These are phyloP conservation scores for Neurospora sp. DNA, from an alignment of 495 filamentous ascomycete species.

Conservation along the genomic window DNA sequence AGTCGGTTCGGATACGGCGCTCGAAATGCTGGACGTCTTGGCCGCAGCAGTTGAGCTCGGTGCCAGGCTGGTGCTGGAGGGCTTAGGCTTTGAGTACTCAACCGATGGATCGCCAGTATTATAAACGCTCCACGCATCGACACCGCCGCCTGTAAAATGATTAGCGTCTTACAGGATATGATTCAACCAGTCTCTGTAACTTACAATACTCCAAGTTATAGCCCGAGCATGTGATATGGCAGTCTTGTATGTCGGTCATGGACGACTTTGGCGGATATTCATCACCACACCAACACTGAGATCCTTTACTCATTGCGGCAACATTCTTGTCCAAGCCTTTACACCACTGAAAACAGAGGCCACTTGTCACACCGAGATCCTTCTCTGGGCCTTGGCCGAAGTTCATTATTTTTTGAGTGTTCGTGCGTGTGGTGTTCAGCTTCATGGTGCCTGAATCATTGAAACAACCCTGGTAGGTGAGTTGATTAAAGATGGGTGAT, in stretches of 20 bases:
- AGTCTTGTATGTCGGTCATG: constrained; percentile 39
- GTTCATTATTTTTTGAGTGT: neutral
- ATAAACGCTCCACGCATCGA: constrained; percentile 34
- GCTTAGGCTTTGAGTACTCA: neutral
- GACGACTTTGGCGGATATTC: constrained; percentile 39
- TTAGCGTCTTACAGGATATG: constrained; percentile 17
- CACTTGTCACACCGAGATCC: neutral
- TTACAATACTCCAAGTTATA: constrained; percentile 47
- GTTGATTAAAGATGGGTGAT: neutral
- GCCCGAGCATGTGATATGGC: constrained; percentile 49
- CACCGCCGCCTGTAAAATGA: constrained; percentile 42
- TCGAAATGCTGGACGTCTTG: constrained; percentile 14
- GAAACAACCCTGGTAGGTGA: constrained; percentile 23
- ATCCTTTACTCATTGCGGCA: constrained; percentile 9
- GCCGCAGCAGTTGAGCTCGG: constrained; percentile 1
- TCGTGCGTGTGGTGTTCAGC: constrained; percentile 11
- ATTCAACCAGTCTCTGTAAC: constrained; percentile 16
- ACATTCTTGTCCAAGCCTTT: constrained; percentile 2
- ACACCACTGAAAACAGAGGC: constrained; percentile 1
- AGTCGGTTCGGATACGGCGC: constrained; percentile 1
- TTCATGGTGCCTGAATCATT: constrained; percentile 11
- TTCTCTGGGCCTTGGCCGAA: neutral
- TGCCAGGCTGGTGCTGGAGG: neutral
- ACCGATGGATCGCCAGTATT: constrained; percentile 36
- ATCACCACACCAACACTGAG: constrained; percentile 53